phyloP scores from a whole-genome alignment of 768 basidiomycete genomes.

The Hemileccinum impolitum region DNA sequence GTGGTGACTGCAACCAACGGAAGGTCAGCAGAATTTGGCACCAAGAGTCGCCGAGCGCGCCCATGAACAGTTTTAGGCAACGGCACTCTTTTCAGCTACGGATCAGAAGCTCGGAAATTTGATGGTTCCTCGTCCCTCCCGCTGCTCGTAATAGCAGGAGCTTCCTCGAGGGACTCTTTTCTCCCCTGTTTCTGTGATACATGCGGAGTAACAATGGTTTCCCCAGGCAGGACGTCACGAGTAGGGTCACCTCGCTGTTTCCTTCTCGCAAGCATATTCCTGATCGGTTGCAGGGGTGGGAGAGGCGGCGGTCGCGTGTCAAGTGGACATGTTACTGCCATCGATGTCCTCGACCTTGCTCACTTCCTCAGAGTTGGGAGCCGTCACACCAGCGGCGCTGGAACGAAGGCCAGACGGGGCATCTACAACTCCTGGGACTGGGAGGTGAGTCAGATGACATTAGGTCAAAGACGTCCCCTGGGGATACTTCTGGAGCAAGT shows the following conservation, averaged over 20 bases:
- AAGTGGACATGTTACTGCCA: not conserved
- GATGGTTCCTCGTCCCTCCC: constrained; percentile 13
- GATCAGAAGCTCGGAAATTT: constrained; percentile 15
- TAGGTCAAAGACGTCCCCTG: not conserved
- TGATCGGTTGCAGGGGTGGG: constrained; percentile 14
- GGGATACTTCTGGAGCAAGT: constrained; percentile 1
- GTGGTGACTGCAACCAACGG: constrained; percentile 44
- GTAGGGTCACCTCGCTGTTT: constrained; percentile 6
- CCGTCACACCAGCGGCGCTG: not conserved
- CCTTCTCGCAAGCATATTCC: constrained; percentile 8
- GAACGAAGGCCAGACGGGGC: not conserved
- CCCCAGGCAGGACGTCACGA: constrained; percentile 1
- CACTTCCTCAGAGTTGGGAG: constrained; percentile 6
- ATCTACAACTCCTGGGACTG: not conserved
- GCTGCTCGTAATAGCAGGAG: constrained; percentile 12
- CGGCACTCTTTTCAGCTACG: constrained; percentile 25
- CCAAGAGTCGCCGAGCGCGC: constrained; percentile 31
- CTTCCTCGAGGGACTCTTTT: constrained; percentile 4
- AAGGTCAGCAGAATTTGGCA: constrained; percentile 25
- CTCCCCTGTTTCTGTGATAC: constrained; percentile 8
- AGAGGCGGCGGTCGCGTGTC: not conserved
- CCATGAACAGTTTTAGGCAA: constrained; percentile 33
- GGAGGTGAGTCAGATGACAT: not conserved
- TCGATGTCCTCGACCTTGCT: not conserved
- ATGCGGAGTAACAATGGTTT: not conserved